These are phyloP conservation scores for Erodium chrysanthum DNA, from an alignment of 441 rosid genomes.

Conservation along the genomic window DNA sequence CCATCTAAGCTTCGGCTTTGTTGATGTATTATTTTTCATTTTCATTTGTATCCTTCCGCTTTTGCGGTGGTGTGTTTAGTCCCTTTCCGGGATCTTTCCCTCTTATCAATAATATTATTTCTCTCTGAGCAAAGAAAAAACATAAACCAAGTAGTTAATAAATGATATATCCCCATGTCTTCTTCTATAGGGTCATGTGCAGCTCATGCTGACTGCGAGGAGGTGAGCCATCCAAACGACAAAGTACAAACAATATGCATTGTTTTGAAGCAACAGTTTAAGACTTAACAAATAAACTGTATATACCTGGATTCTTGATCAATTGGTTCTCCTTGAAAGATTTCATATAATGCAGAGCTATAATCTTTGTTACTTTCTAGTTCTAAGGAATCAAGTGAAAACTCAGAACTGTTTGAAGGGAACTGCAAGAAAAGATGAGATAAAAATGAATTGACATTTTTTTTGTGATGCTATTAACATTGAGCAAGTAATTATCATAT, in stretches of 20 bases:
- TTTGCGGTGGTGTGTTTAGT: too few relatives aligned
- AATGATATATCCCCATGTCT: background rate
- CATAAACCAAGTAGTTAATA: too few relatives aligned
- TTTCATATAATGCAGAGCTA: conserved; percentile 45
- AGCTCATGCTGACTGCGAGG: too few relatives aligned
- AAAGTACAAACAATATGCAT: background rate
- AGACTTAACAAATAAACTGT: conserved; percentile 14
- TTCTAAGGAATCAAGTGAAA: conserved; percentile 49
- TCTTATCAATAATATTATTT: too few relatives aligned
- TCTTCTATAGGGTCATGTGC: background rate
- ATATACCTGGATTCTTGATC: conserved; percentile 57
- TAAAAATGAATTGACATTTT: conserved; percentile 7
- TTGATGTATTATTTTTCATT: too few relatives aligned
- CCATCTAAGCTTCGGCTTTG: too few relatives aligned
- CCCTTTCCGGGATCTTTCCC: too few relatives aligned
- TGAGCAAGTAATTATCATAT: conserved; percentile 3
- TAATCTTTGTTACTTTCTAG: conserved; percentile 54
- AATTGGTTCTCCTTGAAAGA: conserved; percentile 50
- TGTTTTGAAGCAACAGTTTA: background rate
- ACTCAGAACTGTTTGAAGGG: conserved; percentile 54
- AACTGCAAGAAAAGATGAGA: conserved; percentile 52
- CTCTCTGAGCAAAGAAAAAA: too few relatives aligned
- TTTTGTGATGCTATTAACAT: background rate
- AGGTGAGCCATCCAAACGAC: background rate
- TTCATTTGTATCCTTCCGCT: too few relatives aligned